phyloP scores from a whole-genome alignment of 2,329 filamentous ascomycete genomes.

The Cryphonectria parasitica region DNA sequence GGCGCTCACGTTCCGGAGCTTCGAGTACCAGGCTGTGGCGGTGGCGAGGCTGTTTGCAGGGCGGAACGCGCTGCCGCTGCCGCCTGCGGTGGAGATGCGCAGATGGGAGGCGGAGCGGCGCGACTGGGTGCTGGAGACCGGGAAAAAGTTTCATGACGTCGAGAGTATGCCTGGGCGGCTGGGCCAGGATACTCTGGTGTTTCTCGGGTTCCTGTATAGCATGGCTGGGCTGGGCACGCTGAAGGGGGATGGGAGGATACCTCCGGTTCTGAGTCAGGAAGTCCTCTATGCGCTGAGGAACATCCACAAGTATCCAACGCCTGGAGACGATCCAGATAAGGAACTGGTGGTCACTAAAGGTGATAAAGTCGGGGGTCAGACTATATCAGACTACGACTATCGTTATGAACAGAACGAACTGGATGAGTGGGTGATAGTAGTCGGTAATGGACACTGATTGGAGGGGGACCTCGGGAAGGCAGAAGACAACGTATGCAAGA shows the following conservation, averaged over 20 bases:
- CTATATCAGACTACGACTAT: background rate
- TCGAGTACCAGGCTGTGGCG: slow-evolving; percentile 60
- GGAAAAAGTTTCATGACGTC: slow-evolving; percentile 56
- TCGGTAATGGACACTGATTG: background rate
- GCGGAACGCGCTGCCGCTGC: slow-evolving; percentile 45
- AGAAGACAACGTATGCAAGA: background rate
- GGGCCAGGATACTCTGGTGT: slow-evolving; percentile 49
- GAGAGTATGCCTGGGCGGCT: slow-evolving; percentile 50
- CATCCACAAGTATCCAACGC: slow-evolving; percentile 49
- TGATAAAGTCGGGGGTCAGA: background rate
- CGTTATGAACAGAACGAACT: background rate
- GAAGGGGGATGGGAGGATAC: slow-evolving; percentile 49
- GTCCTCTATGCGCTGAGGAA: slow-evolving; percentile 53
- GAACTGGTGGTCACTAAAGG: background rate
- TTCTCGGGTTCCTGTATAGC: slow-evolving; percentile 49
- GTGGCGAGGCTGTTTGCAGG: slow-evolving; percentile 53
- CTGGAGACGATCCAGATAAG: background rate
- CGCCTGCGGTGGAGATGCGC: slow-evolving; percentile 43
- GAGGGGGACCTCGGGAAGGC: no score
- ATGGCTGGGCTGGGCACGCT: slow-evolving; percentile 54
- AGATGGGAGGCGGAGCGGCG: slow-evolving; percentile 52
- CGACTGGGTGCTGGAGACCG: slow-evolving; percentile 36
- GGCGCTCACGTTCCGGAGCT: slow-evolving; percentile 55
- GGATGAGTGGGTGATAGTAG: slow-evolving; percentile 7
- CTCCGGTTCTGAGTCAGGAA: slow-evolving; percentile 49